Percentiles rank a stretch among this genome's conserved stretches.
Evolutionary conservation across 1,284 basidiomycete genomes (phyloP).

Genomic region (Malassezia psittaci): DNA sequence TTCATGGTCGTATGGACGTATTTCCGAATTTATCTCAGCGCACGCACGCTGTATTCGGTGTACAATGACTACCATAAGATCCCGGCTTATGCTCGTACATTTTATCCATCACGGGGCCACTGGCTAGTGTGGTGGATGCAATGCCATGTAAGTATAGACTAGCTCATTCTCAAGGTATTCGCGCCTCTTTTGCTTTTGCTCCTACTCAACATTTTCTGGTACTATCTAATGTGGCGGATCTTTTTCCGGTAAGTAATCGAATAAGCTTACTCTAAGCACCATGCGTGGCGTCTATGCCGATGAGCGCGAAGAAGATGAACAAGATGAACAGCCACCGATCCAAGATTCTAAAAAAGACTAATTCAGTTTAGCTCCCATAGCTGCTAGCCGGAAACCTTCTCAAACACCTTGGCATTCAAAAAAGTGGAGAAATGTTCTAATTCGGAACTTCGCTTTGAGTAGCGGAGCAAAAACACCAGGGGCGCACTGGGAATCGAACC

Average conservation of each 20-base stretch:
- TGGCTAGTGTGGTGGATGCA: conserved; percentile 45
- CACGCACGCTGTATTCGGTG: conserved; percentile 76
- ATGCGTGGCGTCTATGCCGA: conserved; percentile 29
- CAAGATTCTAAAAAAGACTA: too few species aligned
- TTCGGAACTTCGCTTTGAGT: not conserved
- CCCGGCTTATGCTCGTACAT: conserved; percentile 50
- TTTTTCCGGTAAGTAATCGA: conserved; percentile 21
- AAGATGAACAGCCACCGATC: too few species aligned
- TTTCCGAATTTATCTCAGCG: conserved; percentile 86
- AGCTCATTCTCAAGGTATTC: conserved; percentile 24
- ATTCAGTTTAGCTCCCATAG: too few species aligned
- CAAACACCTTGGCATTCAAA: too few species aligned
- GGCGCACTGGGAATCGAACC: conserved; percentile 25
- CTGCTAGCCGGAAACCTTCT: too few species aligned
- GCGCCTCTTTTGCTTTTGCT: conserved; percentile 41
- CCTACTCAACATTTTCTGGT: conserved; percentile 45
- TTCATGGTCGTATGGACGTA: conserved; percentile 54
- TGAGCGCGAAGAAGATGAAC: conserved; percentile 39
- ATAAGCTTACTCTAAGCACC: conserved; percentile 13
- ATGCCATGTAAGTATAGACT: conserved; percentile 20
- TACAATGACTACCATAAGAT: conserved; percentile 69
- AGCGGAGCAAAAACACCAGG: not conserved
- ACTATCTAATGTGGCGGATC: conserved; percentile 42
- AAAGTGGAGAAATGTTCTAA: too few species aligned
- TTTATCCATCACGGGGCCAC: conserved; percentile 36